Conservation (phyloP, 371 early-diverging fungal species). For the Zychaea mexicana region DNA sequence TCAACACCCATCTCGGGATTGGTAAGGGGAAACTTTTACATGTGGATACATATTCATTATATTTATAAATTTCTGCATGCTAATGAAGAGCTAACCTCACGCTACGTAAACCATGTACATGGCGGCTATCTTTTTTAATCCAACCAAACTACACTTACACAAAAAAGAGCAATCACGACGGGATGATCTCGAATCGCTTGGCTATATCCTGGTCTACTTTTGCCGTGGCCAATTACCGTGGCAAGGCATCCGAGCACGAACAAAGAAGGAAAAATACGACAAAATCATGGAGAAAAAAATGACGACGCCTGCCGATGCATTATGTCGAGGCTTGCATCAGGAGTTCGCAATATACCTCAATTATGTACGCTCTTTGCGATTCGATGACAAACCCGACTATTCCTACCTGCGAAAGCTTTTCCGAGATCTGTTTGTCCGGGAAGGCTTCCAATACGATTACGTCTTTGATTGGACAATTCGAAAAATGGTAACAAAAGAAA, state of each 20-base stretch:
- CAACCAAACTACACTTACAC: too few species aligned
- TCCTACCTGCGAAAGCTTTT: conserved; percentile 96
- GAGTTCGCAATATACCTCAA: conserved; percentile 97
- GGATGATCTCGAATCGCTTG: conserved; percentile 99
- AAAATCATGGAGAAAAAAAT: conserved; percentile 99
- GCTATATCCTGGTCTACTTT: conserved; percentile 99
- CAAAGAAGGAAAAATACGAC: conserved; percentile 99
- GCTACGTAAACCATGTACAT: too few species aligned
- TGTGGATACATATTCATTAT: too few species aligned
- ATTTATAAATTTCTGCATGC: background rate
- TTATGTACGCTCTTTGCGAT: conserved; percentile 95
- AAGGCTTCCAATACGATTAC: conserved; percentile 96
- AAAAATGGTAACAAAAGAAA: conserved; percentile 46
- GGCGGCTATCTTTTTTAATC: background rate
- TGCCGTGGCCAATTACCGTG: conserved; percentile 98
- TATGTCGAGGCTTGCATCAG: conserved; percentile 96
- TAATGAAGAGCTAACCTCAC: background rate
- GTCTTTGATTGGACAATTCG: conserved; percentile 96
- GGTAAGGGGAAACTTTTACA: conserved; percentile 67
- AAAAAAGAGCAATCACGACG: conserved; percentile 94
- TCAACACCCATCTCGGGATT: conserved; percentile 97
- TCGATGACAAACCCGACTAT: conserved; percentile 99
- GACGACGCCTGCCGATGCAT: conserved; percentile 93
- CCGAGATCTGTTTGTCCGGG: conserved; percentile 93
- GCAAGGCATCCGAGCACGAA: conserved; percentile 98